These are phyloP conservation scores for Scheffersomyces spartinae DNA, from an alignment of 805 yeast genomes.

Conservation along the genomic window DNA sequence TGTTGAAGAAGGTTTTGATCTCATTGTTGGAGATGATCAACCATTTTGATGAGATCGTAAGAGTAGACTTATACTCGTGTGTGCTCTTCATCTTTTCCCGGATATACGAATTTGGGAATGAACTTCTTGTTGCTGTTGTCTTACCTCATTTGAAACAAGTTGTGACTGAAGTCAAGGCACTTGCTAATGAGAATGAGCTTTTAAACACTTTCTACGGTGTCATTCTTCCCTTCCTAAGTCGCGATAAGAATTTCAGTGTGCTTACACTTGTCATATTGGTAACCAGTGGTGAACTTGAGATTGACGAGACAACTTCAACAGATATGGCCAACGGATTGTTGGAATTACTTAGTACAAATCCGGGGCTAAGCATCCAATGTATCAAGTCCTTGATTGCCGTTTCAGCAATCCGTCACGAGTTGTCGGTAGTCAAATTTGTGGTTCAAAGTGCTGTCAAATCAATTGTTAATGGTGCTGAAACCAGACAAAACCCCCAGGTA, in stretches of 20 bases:
- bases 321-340: constrained; percentile 14
- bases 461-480: constrained; percentile 10
- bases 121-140: constrained; percentile 23
- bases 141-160: constrained; percentile 31
- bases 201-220: constrained; percentile 15
- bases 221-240: constrained; percentile 8
- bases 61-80: constrained; percentile 62
- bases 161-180: constrained; percentile 10
- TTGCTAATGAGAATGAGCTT: constrained; percentile 8
- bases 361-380: constrained; percentile 37
- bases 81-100: constrained; percentile 50
- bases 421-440: constrained; percentile 28
- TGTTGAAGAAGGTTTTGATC: constrained; percentile 38
- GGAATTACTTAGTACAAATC: constrained; percentile 9
- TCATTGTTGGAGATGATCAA: constrained; percentile 52
- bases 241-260: constrained; percentile 13
- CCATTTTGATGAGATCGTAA: constrained; percentile 56
- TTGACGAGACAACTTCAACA: constrained; percentile 13
- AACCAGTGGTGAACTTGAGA: constrained; percentile 21
- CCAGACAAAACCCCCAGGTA: constrained; percentile 21
- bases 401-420: constrained; percentile 15
- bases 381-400: constrained; percentile 40
- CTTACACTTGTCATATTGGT: constrained; percentile 23
- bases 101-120: constrained; percentile 35
- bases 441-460: constrained; percentile 36